Base-by-base conservation (phyloP, 2,329 filamentous ascomycete species). In the Chalara sp. region DNA sequence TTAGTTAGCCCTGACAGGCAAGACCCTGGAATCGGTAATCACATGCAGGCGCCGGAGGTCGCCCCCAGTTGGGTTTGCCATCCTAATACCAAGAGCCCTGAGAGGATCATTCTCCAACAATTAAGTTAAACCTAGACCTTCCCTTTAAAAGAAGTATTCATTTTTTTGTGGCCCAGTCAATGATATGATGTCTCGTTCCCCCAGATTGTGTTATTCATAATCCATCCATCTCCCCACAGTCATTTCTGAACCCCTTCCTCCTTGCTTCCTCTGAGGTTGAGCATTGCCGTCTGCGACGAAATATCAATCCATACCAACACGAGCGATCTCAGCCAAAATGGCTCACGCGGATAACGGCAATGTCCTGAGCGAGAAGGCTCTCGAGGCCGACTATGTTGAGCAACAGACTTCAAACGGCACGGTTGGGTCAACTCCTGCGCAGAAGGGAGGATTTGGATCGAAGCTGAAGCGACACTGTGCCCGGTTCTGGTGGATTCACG, bases 401-500 rank as follows among this genome's bases (percentile, higher is more conserved):
- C 21, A 47, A 6, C 12, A 12, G 37, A n/a, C n/a, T n/a, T n/a
- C n/a, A n/a, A 28, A 5, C 11, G 28, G n/a, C 5, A n/a, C 6
- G 4, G n/a, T 46, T 31, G 31, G 7, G n/a, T 37, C 7, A 7
- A 37, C 33, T 37, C 33, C 31, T 12, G 28, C 43, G 43, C 43
- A 30, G 32, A 21, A 4, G 6, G 28, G 4, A n/a, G 43, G 43
- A 6, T 53, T 52, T 33, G 56, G 59, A 28, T 48, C 51, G 12
- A 63, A 62, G 51, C 42, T 53, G 11, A 65, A 65, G 51, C 56
- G 60, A 51, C 63, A 65, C 54, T 64, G 56, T 48, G 58, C 55
- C 28, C 67, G 67, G 50, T 79, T 70, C 57, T 81, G 78, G 78
- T 80, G 77, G 78, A 51, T 72, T 35, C 68, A 78, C 60, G 50